A percentile compares a stretch with the other conserved stretches of the same genome.
Evolutionary conservation across 345 rosid genomes (phyloP).

Genomic region (Eucalyptus shirleyi): DNA sequence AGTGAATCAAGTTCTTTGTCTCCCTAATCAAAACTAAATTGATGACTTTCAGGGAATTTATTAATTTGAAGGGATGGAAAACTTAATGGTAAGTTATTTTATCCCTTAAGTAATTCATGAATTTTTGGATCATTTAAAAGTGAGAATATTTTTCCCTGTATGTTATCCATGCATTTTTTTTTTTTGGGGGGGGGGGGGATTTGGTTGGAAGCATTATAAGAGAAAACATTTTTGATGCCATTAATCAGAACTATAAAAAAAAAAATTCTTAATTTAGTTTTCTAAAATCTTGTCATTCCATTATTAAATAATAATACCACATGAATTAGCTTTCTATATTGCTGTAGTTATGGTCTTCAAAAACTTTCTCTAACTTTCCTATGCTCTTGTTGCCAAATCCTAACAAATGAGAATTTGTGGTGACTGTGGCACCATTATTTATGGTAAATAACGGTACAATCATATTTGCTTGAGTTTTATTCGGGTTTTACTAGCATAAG

Average conservation of each 20-base stretch:
- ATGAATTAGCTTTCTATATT: neutral
- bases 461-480: too few relatives aligned
- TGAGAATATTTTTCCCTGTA: too few relatives aligned
- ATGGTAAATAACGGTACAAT: neutral
- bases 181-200: neutral
- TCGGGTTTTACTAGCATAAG: too few relatives aligned
- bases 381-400: neutral
- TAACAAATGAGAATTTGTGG: neutral
- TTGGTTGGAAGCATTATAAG: neutral
- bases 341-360: neutral
- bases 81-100: neutral
- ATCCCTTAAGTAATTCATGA: neutral
- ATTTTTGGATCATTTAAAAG: too few relatives aligned
- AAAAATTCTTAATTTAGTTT: too few relatives aligned
- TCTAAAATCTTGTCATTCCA: neutral
- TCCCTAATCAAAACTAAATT: neutral
- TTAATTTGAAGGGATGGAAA: neutral
- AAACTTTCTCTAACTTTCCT: neutral
- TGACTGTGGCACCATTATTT: neutral
- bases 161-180: neutral
- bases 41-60: too few relatives aligned
- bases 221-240: neutral
- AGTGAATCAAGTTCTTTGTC: neutral
- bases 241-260: too few relatives aligned
- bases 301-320: neutral